Evolutionary conservation across 495 filamentous ascomycete genomes (phyloP).

Genomic region (Apiosordaria backusii): DNA sequence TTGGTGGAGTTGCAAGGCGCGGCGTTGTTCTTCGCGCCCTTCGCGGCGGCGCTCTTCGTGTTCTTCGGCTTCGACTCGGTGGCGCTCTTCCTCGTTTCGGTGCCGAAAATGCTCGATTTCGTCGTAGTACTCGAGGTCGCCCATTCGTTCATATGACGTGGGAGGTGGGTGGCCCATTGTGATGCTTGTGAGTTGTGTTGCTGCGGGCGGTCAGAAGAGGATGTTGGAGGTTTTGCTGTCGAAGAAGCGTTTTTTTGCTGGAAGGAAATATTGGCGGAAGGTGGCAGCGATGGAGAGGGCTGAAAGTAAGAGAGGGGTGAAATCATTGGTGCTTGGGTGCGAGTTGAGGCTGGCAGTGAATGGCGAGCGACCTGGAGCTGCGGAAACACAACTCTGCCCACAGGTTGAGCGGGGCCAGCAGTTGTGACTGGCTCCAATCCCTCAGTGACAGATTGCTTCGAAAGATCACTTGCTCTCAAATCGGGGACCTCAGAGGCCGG

Average conservation of each 20-base stretch:
- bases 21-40: neutral
- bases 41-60: neutral
- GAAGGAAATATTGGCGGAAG: neutral
- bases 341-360: neutral
- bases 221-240: neutral
- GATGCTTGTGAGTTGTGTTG: neutral
- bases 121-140: neutral
- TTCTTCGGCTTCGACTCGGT: neutral
- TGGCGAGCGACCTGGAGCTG: neutral
- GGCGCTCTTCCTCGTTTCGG: neutral
- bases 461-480: neutral
- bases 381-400: too few species aligned
- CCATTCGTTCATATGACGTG: neutral
- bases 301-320: neutral
- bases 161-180: neutral
- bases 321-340: neutral
- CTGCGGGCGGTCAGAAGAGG: neutral
- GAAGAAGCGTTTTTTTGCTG: neutral
- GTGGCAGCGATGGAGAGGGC: neutral
- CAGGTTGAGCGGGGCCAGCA: neutral
- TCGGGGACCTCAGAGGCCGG: neutral
- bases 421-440: neutral
- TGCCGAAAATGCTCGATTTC: neutral
- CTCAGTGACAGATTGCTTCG: neutral
- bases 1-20: neutral